Percentiles rank a stretch among this genome's conserved stretches.
phyloP scores from a whole-genome alignment of 176 grass and related monocot genomes.

The Rhynchospora pubera region DNA sequence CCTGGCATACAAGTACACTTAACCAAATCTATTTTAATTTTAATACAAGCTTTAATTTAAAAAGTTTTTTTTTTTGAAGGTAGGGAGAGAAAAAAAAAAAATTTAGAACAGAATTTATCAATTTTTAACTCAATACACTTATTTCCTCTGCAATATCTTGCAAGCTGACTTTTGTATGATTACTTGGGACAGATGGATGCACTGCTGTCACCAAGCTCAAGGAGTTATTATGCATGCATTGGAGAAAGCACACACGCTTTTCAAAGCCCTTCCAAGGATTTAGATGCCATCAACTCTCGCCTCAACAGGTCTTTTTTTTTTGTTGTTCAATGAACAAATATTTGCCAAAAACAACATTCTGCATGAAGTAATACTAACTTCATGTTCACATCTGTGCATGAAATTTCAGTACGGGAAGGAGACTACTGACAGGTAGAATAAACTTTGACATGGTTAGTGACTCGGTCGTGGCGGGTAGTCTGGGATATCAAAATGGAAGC shows the following conservation, averaged over 20 bases:
- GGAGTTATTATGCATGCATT: slow-evolving; percentile 92
- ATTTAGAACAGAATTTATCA: too few relatives aligned
- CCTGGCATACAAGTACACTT: neutral
- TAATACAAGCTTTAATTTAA: too few relatives aligned
- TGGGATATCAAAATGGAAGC: slow-evolving; percentile 54
- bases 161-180: too few relatives aligned
- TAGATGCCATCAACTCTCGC: slow-evolving; percentile 67
- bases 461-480: slow-evolving; percentile 69
- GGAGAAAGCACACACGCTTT: slow-evolving; percentile 88
- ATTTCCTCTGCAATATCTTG: too few relatives aligned
- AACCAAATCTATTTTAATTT: neutral
- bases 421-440: slow-evolving; percentile 54
- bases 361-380: neutral
- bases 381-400: neutral
- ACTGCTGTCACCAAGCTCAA: slow-evolving; percentile 73
- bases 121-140: too few relatives aligned
- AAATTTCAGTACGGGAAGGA: slow-evolving; percentile 46
- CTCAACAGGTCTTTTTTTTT: slow-evolving; percentile 63
- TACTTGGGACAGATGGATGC: slow-evolving; percentile 56
- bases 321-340: neutral
- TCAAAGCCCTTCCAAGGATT: slow-evolving; percentile 76
- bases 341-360: neutral
- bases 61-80: too few relatives aligned
- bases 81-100: too few relatives aligned
- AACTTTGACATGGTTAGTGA: slow-evolving; percentile 90